Evolutionary conservation across 495 filamentous ascomycete genomes (phyloP), one percentile per base, ranked within the genome.

Genomic region (Annulohypoxylon nitens): DNA sequence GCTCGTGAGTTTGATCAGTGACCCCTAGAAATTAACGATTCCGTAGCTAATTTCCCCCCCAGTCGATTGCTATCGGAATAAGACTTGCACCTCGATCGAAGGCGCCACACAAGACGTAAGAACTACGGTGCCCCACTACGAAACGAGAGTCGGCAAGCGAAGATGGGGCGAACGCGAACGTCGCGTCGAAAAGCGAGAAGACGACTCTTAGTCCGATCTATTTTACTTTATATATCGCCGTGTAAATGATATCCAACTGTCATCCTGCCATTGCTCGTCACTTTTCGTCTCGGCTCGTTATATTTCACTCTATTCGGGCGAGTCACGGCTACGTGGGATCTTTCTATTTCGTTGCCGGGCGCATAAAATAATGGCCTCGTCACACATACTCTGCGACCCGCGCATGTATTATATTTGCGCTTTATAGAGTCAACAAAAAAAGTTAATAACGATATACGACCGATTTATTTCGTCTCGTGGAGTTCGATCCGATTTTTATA

Each of bases 31-130:
- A 11, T 65, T 26, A 39, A 30, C 23, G 11, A 12, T n/a, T 9
- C 41, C 47, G 2, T 16, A 64, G 20, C 70, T 81, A 69, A 82
- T 71, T 45, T 66, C 14, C n/a, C 23, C 23, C 39, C 47, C 74
- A 98, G 95, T 99, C 79, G 96, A 99, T 75, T 93, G 91, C 63
- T 98, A 98, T 79, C 89, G 96, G 37, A 97, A 94, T 77, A 99
- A 98, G 84, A 97, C 95, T 83, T 87, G 91, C 61, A 91, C 86
- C 66, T 91, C 91, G 48, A 93, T 96, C 85, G 85, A 94, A 59
- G 88, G 85, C 12, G 86, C 88, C 10, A 92, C 92, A 45, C 89
- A 94, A 70, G 92, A 95, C 54, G 86, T 92, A 33, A 81, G 84
- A 26, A 86, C 86, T 23, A 87, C 92, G 33, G 91, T 93, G 23